Percentiles rank a stretch among this genome's conserved stretches.
These are phyloP conservation scores for Helianthus annuus DNA, from an alignment of 129 eudicot genomes.

Conservation along the genomic window DNA sequence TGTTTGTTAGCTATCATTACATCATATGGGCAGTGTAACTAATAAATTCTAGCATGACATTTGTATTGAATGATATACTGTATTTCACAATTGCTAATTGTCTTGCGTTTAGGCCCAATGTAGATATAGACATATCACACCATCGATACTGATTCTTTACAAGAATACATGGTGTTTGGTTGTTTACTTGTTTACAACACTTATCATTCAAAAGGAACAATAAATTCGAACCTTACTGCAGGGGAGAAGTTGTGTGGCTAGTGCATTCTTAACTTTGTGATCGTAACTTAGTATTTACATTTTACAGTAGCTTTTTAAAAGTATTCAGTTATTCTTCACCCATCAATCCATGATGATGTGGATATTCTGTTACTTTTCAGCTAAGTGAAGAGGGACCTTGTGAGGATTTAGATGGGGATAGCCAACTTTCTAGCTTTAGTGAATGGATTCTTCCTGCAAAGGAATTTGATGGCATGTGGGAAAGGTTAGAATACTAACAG, in stretches of 20 bases:
- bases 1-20: conserved; percentile 11
- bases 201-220: background rate
- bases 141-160: conserved; percentile 4
- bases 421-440: conserved; percentile 86
- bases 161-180: background rate
- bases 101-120: background rate
- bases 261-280: conserved; percentile 13
- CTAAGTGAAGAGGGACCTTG: conserved; percentile 98
- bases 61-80: background rate
- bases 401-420: conserved; percentile 86
- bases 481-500: conserved; percentile 52
- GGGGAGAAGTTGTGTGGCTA: conserved; percentile 15
- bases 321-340: conserved; percentile 1
- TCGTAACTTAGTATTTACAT: background rate
- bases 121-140: conserved; percentile 1
- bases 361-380: conserved; percentile 42
- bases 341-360: conserved; percentile 15
- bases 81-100: background rate
- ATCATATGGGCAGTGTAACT: background rate
- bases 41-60: background rate
- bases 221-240: conserved; percentile 6
- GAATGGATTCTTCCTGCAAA: conserved; percentile 99
- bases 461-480: conserved; percentile 99
- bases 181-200: background rate
- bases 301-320: background rate